Percentiles rank a stretch among this genome's conserved stretches.
phyloP scores from a whole-genome alignment of 306 rosid genomes.

The Castanopsis chinensis region DNA sequence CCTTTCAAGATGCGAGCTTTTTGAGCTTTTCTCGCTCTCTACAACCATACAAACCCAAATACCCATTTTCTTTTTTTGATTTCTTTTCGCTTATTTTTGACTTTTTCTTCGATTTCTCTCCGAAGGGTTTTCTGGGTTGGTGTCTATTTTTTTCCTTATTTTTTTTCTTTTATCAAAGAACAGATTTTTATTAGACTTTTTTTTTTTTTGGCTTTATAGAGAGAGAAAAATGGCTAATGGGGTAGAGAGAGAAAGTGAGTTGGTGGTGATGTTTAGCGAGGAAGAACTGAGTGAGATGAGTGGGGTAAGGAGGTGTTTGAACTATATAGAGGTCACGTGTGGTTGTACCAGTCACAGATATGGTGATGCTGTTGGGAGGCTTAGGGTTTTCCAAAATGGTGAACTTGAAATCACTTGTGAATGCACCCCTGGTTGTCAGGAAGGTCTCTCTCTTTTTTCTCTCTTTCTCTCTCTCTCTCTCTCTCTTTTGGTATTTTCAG shows the following conservation, averaged over 20 bases:
- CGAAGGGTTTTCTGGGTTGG: slow-evolving; percentile 11
- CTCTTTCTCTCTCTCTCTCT: slow-evolving; percentile 15
- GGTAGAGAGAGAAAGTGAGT: slow-evolving; percentile 55
- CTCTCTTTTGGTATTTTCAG: slow-evolving; percentile 4
- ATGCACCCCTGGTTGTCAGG: slow-evolving; percentile 98
- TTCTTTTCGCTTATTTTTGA: slow-evolving; percentile 20
- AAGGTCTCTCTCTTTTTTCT: slow-evolving; percentile 64
- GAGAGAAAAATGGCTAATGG: slow-evolving; percentile 56
- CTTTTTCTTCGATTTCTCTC: slow-evolving; percentile 38
- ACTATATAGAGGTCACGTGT: slow-evolving; percentile 83
- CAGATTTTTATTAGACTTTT: slow-evolving; percentile 29
- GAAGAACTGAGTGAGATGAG: slow-evolving; percentile 90
- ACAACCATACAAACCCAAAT: not conserved
- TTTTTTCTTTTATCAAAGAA: slow-evolving; percentile 17
- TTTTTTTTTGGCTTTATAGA: not conserved
- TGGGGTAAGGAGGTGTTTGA: slow-evolving; percentile 64
- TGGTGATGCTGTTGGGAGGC: slow-evolving; percentile 98
- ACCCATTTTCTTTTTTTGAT: slow-evolving; percentile 13
- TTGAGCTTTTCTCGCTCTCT: slow-evolving; percentile 22
- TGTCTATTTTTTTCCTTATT: not conserved
- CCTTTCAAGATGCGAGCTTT: slow-evolving; percentile 49
- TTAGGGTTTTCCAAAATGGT: slow-evolving; percentile 95
- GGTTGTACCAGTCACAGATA: slow-evolving; percentile 97
- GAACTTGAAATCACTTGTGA: slow-evolving; percentile 85
- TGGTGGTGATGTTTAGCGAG: slow-evolving; percentile 61